These are phyloP conservation scores for Wickerhamiella occidentalis DNA, from an alignment of 805 yeast species.

Conservation along the genomic window DNA sequence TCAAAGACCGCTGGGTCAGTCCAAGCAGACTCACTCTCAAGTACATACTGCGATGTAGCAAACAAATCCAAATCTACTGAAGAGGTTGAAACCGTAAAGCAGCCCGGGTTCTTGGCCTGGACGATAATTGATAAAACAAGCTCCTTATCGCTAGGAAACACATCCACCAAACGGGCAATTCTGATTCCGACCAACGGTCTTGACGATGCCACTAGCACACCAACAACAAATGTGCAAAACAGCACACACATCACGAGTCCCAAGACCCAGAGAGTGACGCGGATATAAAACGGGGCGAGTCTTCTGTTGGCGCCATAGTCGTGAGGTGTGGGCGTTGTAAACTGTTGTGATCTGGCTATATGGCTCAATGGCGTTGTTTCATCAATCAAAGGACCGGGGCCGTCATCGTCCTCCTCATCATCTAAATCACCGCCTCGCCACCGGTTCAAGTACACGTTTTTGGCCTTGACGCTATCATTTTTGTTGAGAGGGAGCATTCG, in stretches of 20 bases:
- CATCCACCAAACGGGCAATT: conserved; percentile 50
- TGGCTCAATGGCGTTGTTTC: conserved; percentile 27
- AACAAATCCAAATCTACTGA: conserved; percentile 73
- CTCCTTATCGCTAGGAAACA: conserved; percentile 74
- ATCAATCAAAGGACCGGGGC: conserved; percentile 38
- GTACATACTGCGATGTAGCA: conserved; percentile 32
- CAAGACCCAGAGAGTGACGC: conserved; percentile 27
- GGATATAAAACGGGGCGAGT: conserved; percentile 17
- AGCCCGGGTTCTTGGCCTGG: conserved; percentile 79
- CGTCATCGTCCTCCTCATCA: conserved; percentile 29
- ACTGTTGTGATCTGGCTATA: background rate
- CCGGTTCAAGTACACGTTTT: conserved; percentile 20
- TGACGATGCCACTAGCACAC: conserved; percentile 74
- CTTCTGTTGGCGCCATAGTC: conserved; percentile 25
- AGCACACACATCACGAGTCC: conserved; percentile 23
- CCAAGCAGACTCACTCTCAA: no score
- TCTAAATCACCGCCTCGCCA: conserved; percentile 34
- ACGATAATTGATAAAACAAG: conserved; percentile 65
- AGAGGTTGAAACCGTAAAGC: conserved; percentile 50
- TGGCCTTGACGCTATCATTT: conserved; percentile 21
- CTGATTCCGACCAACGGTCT: conserved; percentile 64
- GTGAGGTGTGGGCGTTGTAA: conserved; percentile 33
- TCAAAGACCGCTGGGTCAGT: conserved; percentile 19
- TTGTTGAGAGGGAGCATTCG: background rate
- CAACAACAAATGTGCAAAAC: conserved; percentile 59